phyloP scores from a whole-genome alignment of 805 yeast genomes.

The Starmera amethionina region DNA sequence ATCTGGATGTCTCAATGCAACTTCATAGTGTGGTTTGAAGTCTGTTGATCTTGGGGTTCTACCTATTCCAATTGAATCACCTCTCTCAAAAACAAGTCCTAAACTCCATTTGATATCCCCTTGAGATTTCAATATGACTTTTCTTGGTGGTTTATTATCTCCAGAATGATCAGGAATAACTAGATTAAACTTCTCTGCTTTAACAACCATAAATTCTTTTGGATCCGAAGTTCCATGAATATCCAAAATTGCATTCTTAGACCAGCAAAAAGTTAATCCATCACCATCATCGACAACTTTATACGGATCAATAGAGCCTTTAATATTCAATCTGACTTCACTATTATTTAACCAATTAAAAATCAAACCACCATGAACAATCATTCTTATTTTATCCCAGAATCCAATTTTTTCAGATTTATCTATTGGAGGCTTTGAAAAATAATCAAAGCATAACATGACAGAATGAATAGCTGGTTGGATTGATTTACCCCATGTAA shows the following conservation, averaged over 20 bases:
- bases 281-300: constrained; percentile 45
- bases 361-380: constrained; percentile 42
- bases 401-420: constrained; percentile 55
- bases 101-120: constrained; percentile 71
- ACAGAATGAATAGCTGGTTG: constrained; percentile 52
- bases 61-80: constrained; percentile 27
- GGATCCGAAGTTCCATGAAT: constrained; percentile 42
- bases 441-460: constrained; percentile 54
- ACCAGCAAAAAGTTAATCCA: constrained; percentile 61
- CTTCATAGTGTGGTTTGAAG: constrained; percentile 55
- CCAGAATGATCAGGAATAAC: constrained; percentile 19
- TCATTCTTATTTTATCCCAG: constrained; percentile 58
- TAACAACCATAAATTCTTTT: constrained; percentile 40
- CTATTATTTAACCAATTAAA: constrained; percentile 34
- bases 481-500: constrained; percentile 57
- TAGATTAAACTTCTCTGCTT: constrained; percentile 46
- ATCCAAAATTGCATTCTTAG: constrained; percentile 37
- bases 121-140: constrained; percentile 48
- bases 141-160: constrained; percentile 20
- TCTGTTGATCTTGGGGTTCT: constrained; percentile 33
- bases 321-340: constrained; percentile 54
- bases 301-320: constrained; percentile 52
- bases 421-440: constrained; percentile 63
- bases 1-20: constrained; percentile 48
- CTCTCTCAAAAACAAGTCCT: constrained; percentile 68